Evolutionary conservation across 768 basidiomycete genomes (phyloP), one percentile per base, ranked within the genome.

Genomic region (Rhizopogon rudus): DNA sequence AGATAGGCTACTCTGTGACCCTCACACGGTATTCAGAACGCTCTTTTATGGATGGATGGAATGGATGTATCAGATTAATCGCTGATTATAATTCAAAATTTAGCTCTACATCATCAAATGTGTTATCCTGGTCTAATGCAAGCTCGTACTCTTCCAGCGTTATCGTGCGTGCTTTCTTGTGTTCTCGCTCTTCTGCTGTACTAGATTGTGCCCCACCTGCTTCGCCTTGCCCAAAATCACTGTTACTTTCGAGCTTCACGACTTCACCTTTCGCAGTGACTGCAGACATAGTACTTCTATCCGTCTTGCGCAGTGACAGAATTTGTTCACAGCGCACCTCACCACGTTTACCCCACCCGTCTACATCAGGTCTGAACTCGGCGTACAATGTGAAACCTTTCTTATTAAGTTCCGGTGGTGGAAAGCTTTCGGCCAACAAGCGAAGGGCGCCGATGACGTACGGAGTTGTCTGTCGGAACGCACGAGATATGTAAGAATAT

Each of bases 291-390:
- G n/a, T 35, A 28, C n/a, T 25, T 29, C 29, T 54, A 28, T 44
- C 59, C 44, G 64, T 63, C 61, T 76, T 78, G 48, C 84, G 72
- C 55, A 90, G 67, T 17, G 65, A 78, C 33, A 98, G 75, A 49
- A 98, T 87, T 33, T 65, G 81, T 41, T 77, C 76, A 63, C 88
- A 91, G 39, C 77, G 77, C 28, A 97, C 74, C 61, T 91, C 84
- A 3, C 86, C 89, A 54, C 82, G 79, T 67, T 87, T 81, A 5
- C 95, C 95, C 95, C 95, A 98, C 25, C 82, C 84, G 28, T 83
- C 83, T 0, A 84, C 85, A 12, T 77, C 75, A 9, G 95, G 95
- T 55, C 95, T 84, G 69, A 98, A 97, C 16, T 90, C 87, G 25
- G 84, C 81, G 67, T 98, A 98, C 42, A 98, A 75, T 17, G 77